Conservation (phyloP, 176 grass and related monocot genomes). For the Rhipidocladum racemiflorum region DNA sequence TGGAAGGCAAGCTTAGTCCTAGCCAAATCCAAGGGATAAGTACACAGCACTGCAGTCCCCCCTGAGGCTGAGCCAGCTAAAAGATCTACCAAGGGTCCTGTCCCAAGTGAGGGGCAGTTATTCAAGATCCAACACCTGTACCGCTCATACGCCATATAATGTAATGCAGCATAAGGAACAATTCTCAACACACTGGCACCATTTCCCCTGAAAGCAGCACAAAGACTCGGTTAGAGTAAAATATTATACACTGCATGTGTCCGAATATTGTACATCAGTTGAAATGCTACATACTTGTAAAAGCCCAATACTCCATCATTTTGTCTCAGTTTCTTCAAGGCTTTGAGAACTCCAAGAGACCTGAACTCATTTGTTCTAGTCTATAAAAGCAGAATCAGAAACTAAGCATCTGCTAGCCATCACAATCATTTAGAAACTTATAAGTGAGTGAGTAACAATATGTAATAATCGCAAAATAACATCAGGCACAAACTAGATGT, state of each 20-base stretch:
- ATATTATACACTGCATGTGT: background rate
- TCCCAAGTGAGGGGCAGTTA: too few species aligned
- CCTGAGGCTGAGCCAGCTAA: too few species aligned
- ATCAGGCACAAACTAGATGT: background rate
- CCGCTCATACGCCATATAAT: too few species aligned
- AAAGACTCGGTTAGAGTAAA: constrained; percentile 13
- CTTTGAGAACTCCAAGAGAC: constrained; percentile 74
- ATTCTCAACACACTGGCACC: too few species aligned
- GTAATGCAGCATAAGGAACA: too few species aligned
- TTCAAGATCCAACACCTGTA: too few species aligned
- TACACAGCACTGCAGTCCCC: constrained; percentile 92
- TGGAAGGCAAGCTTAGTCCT: constrained; percentile 95
- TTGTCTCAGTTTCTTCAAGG: constrained; percentile 72
- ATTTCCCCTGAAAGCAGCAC: constrained; percentile 57
- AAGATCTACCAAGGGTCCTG: too few species aligned
- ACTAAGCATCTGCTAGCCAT: background rate
- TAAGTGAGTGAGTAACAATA: background rate
- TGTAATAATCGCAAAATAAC: constrained; percentile 13
- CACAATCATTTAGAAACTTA: constrained; percentile 2
- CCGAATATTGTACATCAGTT: constrained; percentile 4
- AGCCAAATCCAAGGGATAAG: constrained; percentile 91
- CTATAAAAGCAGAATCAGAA: constrained; percentile 48
- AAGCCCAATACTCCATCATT: constrained; percentile 83
- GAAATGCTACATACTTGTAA: constrained; percentile 65
- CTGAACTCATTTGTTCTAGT: constrained; percentile 83